A percentile compares a stretch with the other conserved stretches of the same genome.
Evolutionary conservation across 805 yeast genomes (phyloP).

Genomic region (Metschnikowia rubicola): DNA sequence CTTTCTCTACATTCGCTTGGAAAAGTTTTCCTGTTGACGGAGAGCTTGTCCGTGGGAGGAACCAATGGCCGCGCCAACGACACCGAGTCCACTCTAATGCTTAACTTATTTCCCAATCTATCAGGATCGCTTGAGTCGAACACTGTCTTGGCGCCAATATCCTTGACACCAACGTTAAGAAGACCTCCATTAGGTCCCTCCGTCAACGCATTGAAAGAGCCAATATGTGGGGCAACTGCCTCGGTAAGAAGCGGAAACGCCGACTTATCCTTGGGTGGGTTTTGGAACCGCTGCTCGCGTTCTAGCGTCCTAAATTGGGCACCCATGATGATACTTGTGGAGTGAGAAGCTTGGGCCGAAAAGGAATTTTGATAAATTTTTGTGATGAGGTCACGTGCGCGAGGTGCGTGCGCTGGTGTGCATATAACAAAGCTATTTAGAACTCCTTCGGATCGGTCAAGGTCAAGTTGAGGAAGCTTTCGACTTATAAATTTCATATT

Average conservation of each 20-base stretch:
- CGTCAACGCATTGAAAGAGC: constrained; percentile 92
- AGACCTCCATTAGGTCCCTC: constrained; percentile 86
- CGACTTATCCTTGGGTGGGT: constrained; percentile 85
- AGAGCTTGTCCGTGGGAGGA: constrained; percentile 63
- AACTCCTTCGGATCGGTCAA: too few relatives aligned
- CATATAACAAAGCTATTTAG: too few relatives aligned
- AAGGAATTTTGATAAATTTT: constrained; percentile 15
- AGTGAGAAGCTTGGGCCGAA: constrained; percentile 1
- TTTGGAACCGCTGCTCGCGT: constrained; percentile 77
- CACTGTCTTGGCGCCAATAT: constrained; percentile 80
- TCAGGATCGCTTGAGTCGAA: constrained; percentile 73
- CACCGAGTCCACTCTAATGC: constrained; percentile 83
- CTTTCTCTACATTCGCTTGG: constrained; percentile 89
- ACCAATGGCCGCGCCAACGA: constrained; percentile 83
- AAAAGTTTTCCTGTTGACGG: constrained; percentile 70
- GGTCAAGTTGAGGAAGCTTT: too few relatives aligned
- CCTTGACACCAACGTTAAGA: constrained; percentile 78
- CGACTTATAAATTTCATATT: too few relatives aligned
- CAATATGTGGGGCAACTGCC: constrained; percentile 93
- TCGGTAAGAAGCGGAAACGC: constrained; percentile 80
- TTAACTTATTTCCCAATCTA: constrained; percentile 80
- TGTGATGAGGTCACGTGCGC: constrained; percentile 19
- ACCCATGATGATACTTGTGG: constrained; percentile 28
- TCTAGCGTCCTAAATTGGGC: constrained; percentile 79
- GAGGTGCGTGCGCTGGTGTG: too few relatives aligned